These are phyloP conservation scores for Gaertneriomyces sp. DNA, from an alignment of 192 early-diverging fungal genomes.

Conservation along the genomic window DNA sequence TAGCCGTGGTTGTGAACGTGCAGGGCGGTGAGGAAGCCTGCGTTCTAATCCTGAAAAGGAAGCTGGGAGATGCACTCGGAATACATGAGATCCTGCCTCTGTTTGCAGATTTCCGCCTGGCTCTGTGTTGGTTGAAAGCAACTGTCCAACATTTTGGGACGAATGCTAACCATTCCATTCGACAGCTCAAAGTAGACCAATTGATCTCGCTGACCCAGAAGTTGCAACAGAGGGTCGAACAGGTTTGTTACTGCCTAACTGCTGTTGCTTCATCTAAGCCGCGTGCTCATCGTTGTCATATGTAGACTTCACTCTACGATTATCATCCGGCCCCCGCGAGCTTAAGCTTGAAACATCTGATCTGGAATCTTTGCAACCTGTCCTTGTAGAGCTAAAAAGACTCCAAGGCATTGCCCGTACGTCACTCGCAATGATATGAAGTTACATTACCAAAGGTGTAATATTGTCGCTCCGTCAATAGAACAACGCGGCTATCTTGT, in stretches of 20 bases:
- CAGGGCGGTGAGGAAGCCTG: slow-evolving; percentile 34
- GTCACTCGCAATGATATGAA: neutral
- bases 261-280: neutral
- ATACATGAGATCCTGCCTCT: slow-evolving; percentile 22
- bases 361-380: slow-evolving; percentile 22
- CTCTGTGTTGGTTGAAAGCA: slow-evolving; percentile 20
- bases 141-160: neutral
- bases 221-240: slow-evolving; percentile 5
- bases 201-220: slow-evolving; percentile 18
- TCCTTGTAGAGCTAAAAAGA: slow-evolving; percentile 27
- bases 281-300: neutral
- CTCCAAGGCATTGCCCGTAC: slow-evolving; percentile 29
- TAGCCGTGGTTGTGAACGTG: slow-evolving; percentile 20
- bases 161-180: neutral
- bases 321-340: slow-evolving; percentile 13
- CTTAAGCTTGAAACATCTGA: slow-evolving; percentile 20
- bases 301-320: slow-evolving; percentile 23
- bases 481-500: slow-evolving; percentile 19
- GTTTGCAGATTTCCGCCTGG: slow-evolving; percentile 26
- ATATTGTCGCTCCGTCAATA: slow-evolving; percentile 3
- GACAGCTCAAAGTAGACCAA: slow-evolving; percentile 26
- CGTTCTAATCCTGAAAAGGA: slow-evolving; percentile 23
- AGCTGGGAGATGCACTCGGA: slow-evolving; percentile 4
- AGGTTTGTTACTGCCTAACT: slow-evolving; percentile 2
- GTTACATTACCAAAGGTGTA: neutral